Conservation (phyloP, 2,329 filamentous ascomycete genomes). For the Talaromyces atroroseus region DNA sequence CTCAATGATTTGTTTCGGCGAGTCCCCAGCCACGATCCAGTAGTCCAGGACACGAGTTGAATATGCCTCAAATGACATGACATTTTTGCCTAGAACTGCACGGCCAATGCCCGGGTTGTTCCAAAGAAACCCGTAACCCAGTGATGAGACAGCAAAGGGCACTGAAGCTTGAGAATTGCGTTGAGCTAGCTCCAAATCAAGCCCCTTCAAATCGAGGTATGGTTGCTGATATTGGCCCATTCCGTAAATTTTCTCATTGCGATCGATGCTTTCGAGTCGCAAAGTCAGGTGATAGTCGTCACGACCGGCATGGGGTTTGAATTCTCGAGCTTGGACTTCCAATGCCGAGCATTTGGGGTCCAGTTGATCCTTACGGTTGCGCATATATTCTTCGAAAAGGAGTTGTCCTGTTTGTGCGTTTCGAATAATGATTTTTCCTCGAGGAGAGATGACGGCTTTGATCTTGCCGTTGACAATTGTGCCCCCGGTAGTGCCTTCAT, state of each 20-base stretch:
- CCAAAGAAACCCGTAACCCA: constrained; percentile 61
- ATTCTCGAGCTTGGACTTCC: constrained; percentile 53
- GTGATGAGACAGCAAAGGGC: constrained; percentile 56
- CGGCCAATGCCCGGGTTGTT: constrained; percentile 60
- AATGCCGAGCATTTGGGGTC: constrained; percentile 58
- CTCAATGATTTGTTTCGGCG: constrained; percentile 52
- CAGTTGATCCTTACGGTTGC: constrained; percentile 45
- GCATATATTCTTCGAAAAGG: constrained; percentile 51
- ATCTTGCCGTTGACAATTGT: constrained; percentile 47
- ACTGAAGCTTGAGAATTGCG: constrained; percentile 62
- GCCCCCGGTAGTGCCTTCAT: constrained; percentile 18
- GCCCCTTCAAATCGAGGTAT: constrained; percentile 57
- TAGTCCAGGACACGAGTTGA: constrained; percentile 57
- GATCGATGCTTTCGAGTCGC: constrained; percentile 52
- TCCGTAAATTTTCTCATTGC: constrained; percentile 58
- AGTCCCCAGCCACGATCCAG: constrained; percentile 57
- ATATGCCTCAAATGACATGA: constrained; percentile 57
- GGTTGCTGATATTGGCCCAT: constrained; percentile 67
- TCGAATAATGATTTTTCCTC: constrained; percentile 48
- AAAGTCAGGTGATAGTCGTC: constrained; percentile 54
- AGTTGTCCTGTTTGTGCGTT: constrained; percentile 35
- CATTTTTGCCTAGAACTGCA: constrained; percentile 56
- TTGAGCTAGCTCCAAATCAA: constrained; percentile 59
- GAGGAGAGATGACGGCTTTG: constrained; percentile 41
- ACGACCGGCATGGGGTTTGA: constrained; percentile 46